Evolutionary conservation across 2,329 filamentous ascomycete species (phyloP).

Genomic region (Akanthomyces lecanii): DNA sequence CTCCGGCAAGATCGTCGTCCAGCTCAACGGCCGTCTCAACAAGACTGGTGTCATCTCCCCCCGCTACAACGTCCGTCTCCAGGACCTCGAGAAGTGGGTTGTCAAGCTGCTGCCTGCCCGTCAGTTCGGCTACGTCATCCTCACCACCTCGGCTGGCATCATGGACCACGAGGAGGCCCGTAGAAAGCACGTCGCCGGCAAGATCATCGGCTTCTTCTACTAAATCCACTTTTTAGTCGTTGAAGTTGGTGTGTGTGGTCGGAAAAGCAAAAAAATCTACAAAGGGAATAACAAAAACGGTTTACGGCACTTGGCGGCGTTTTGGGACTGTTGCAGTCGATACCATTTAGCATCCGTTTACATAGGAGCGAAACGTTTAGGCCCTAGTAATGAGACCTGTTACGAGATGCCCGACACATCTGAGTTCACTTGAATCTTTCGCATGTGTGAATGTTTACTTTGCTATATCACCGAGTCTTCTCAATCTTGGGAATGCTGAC

Average conservation of each 20-base stretch:
- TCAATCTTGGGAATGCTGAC: too few relatives aligned
- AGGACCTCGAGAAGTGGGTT: slow-evolving; percentile 99
- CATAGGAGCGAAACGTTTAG: slow-evolving; percentile 30
- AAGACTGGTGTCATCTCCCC: slow-evolving; percentile 99
- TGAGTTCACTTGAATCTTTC: not conserved
- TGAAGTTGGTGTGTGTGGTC: slow-evolving; percentile 14
- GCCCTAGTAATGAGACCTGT: slow-evolving; percentile 33
- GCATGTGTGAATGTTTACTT: not conserved
- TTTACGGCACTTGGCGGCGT: slow-evolving; percentile 35
- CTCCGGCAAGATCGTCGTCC: slow-evolving; percentile 99
- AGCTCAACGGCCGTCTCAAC: slow-evolving; percentile 98
- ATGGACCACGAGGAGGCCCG: slow-evolving; percentile 99
- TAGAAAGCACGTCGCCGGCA: slow-evolving; percentile 98
- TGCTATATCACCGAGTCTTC: not conserved
- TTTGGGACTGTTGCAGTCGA: slow-evolving; percentile 34
- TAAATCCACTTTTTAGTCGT: slow-evolving; percentile 42
- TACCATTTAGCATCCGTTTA: slow-evolving; percentile 29
- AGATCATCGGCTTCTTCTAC: slow-evolving; percentile 99
- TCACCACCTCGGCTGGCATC: slow-evolving; percentile 98
- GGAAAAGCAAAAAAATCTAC: slow-evolving; percentile 20
- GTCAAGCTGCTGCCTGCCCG: slow-evolving; percentile 97
- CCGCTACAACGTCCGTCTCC: slow-evolving; percentile 98
- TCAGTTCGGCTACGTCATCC: slow-evolving; percentile 99
- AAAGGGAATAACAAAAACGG: slow-evolving; percentile 20
- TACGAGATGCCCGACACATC: slow-evolving; percentile 25